These are phyloP conservation scores for Saposhnikovia divaricata DNA, from an alignment of 129 eudicot species.

Conservation along the genomic window DNA sequence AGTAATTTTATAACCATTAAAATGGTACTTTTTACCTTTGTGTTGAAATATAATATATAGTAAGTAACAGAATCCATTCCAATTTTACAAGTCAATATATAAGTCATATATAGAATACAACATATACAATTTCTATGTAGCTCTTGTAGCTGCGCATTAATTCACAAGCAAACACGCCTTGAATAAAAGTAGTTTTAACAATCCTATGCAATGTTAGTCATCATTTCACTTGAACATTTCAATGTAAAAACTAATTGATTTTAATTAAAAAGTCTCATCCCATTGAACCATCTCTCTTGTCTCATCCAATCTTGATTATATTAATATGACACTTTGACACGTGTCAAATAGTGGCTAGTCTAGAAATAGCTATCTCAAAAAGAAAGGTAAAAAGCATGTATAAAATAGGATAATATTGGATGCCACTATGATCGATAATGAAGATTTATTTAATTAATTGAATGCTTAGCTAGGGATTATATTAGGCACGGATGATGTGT, in stretches of 20 bases:
- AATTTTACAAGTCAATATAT: not conserved
- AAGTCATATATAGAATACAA: not conserved
- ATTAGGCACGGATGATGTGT: conserved; percentile 6
- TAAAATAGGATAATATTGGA: conserved; percentile 11
- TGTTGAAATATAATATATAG: no score
- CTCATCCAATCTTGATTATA: conserved; percentile 1
- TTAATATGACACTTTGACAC: conserved; percentile 10
- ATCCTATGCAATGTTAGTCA: conserved; percentile 11
- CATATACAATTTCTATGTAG: not conserved
- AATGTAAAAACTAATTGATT: not conserved
- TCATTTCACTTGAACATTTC: conserved; percentile 5
- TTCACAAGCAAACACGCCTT: conserved; percentile 6
- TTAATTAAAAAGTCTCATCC: not conserved
- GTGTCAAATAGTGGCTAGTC: not conserved
- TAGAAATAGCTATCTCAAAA: conserved; percentile 2
- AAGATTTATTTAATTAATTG: not conserved
- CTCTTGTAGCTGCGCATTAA: not conserved
- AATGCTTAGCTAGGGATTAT: not conserved
- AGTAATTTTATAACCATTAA: no score
- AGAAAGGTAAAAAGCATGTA: conserved; percentile 11
- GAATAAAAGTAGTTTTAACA: not conserved
- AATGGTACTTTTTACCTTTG: no score
- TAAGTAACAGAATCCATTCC: no score
- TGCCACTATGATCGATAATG: conserved; percentile 10
- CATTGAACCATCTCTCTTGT: conserved; percentile 5